Evolutionary conservation across 1,139 yeast genomes (phyloP).

Genomic region (Kodamaea sp.): DNA sequence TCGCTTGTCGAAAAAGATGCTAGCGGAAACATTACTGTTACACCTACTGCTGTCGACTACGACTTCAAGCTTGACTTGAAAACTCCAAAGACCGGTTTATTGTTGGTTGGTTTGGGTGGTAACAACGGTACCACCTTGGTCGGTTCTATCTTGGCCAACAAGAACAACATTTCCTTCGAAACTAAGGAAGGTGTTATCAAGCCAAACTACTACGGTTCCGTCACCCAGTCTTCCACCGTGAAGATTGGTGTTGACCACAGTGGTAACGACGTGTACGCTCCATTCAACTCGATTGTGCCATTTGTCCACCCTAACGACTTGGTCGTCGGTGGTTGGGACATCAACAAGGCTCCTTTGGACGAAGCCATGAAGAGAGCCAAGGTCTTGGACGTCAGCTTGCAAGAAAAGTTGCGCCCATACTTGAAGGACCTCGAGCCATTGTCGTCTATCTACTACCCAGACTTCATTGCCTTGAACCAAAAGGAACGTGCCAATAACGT

Average conservation of each 20-base stretch:
- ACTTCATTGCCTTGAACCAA: conserved; percentile 95
- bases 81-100: conserved; percentile 83
- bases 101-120: conserved; percentile 95
- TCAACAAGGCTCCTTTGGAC: conserved; percentile 67
- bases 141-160: conserved; percentile 85
- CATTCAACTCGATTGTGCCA: conserved; percentile 87
- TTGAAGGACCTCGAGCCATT: conserved; percentile 69
- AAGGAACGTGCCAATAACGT: conserved; percentile 89
- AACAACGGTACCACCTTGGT: conserved; percentile 93
- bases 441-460: conserved; percentile 91
- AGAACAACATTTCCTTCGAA: conserved; percentile 72
- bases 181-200: conserved; percentile 79
- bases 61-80: conserved; percentile 83
- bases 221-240: conserved; percentile 88
- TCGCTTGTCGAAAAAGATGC: conserved; percentile 56
- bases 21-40: conserved; percentile 60
- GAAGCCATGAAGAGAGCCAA: conserved; percentile 84
- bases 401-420: conserved; percentile 69
- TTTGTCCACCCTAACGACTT: conserved; percentile 89
- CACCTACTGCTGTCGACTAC: conserved; percentile 72
- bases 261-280: conserved; percentile 90
- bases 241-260: conserved; percentile 82
- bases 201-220: conserved; percentile 95
- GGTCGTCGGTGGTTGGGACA: conserved; percentile 95
- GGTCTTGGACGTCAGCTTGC: conserved; percentile 85